These are phyloP conservation scores for Blastocystis sp. DNA, from an alignment of 352 stramenopile species.

Conservation along the genomic window DNA sequence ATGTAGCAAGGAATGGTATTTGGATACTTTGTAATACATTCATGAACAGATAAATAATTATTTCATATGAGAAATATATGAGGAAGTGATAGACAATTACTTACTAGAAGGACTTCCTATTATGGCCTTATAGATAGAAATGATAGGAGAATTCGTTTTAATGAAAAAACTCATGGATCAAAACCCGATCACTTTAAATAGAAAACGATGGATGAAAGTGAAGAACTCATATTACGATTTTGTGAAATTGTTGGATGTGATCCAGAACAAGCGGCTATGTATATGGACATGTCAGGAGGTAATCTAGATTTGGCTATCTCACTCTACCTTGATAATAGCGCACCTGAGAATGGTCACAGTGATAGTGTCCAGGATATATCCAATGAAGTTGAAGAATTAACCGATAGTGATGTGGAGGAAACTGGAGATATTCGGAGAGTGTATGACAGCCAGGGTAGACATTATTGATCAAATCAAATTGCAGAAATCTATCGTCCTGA, in stretches of 20 bases:
- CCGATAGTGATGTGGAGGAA: not conserved
- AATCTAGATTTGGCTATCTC: slow-evolving; percentile 39
- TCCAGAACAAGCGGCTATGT: not conserved
- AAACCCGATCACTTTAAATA: not conserved
- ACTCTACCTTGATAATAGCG: slow-evolving; percentile 18
- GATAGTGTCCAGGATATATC: not conserved
- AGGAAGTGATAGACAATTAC: not conserved
- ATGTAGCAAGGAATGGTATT: no score
- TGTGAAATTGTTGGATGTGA: slow-evolving; percentile 15
- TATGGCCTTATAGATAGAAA: no score
- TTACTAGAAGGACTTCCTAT: no score
- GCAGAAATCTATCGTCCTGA: slow-evolving; percentile 45
- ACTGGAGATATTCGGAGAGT: not conserved
- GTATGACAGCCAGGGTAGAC: slow-evolving; percentile 28
- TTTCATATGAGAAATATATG: no score
- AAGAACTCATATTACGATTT: not conserved
- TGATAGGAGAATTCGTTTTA: no score
- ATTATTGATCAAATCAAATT: not conserved
- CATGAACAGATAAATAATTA: no score
- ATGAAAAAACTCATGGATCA: not conserved
- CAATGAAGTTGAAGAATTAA: not conserved
- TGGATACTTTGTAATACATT: no score
- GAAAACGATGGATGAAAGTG: not conserved
- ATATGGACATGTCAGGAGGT: slow-evolving; percentile 20
- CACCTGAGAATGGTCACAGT: not conserved